Conservation (phyloP, 805 yeast species). For the Candida broadrunensis region DNA sequence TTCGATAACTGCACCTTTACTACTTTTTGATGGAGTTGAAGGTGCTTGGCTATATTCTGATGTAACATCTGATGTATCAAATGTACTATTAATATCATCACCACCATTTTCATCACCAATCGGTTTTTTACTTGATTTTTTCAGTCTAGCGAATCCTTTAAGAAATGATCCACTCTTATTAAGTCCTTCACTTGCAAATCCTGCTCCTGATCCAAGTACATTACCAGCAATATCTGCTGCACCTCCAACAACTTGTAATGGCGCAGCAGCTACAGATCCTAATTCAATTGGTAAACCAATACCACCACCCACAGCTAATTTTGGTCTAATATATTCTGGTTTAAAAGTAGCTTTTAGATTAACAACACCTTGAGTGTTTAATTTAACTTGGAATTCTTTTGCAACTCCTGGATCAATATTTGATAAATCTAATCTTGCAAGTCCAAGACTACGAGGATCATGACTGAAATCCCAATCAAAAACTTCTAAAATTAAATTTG, state of each 20-base stretch:
- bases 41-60: neutral
- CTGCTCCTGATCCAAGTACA: conserved; percentile 40
- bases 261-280: conserved; percentile 40
- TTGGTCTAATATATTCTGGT: conserved; percentile 70
- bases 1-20: neutral
- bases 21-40: conserved; percentile 1
- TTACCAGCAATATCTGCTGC: conserved; percentile 41
- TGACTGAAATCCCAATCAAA: conserved; percentile 82
- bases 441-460: conserved; percentile 59
- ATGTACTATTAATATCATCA: neutral
- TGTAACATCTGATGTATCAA: conserved; percentile 1
- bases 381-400: conserved; percentile 44
- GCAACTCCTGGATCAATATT: conserved; percentile 44
- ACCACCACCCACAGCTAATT: conserved; percentile 37
- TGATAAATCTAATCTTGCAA: conserved; percentile 47
- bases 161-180: conserved; percentile 12
- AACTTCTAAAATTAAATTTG: conserved; percentile 46
- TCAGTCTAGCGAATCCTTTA: conserved; percentile 23
- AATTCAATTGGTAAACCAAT: conserved; percentile 34
- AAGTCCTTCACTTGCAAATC: conserved; percentile 49
- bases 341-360: conserved; percentile 50
- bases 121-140: conserved; percentile 7
- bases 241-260: conserved; percentile 43
- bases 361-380: conserved; percentile 67
- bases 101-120: conserved; percentile 3